Evolutionary conservation across 805 yeast species (phyloP).

Genomic region (Saccharomycopsis fodiens): DNA sequence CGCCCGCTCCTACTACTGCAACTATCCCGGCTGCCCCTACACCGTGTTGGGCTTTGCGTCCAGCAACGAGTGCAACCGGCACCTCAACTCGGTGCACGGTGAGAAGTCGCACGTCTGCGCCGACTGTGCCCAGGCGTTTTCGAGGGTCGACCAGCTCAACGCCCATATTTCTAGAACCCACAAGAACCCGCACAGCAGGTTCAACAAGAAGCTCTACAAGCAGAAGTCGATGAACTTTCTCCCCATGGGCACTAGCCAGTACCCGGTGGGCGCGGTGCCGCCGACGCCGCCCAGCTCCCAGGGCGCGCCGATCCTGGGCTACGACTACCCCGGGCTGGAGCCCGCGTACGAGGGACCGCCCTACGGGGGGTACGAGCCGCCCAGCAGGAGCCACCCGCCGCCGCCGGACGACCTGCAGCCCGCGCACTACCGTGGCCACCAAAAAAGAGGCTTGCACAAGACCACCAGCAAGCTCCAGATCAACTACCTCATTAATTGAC

Average conservation of each 20-base stretch:
- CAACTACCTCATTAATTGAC: neutral
- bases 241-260: neutral
- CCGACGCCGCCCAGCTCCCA: neutral
- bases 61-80: slow-evolving; percentile 16
- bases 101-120: slow-evolving; percentile 11
- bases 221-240: slow-evolving; percentile 7
- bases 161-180: slow-evolving; percentile 17
- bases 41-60: slow-evolving; percentile 14
- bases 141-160: slow-evolving; percentile 17
- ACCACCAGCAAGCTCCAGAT: neutral
- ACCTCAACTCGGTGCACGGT: slow-evolving; percentile 16
- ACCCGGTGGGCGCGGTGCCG: neutral
- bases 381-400: neutral
- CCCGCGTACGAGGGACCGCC: neutral
- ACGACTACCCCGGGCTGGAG: neutral
- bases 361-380: neutral
- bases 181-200: slow-evolving; percentile 15
- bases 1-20: slow-evolving; percentile 8
- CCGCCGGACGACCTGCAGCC: neutral
- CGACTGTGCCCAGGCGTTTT: slow-evolving; percentile 9
- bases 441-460: neutral
- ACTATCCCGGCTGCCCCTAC: slow-evolving; percentile 10
- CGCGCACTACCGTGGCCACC: neutral
- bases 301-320: neutral
- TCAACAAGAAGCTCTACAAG: slow-evolving; percentile 21